phyloP scores from a whole-genome alignment of 75 land plant genomes.

The Pseudotsuga menziesii region DNA sequence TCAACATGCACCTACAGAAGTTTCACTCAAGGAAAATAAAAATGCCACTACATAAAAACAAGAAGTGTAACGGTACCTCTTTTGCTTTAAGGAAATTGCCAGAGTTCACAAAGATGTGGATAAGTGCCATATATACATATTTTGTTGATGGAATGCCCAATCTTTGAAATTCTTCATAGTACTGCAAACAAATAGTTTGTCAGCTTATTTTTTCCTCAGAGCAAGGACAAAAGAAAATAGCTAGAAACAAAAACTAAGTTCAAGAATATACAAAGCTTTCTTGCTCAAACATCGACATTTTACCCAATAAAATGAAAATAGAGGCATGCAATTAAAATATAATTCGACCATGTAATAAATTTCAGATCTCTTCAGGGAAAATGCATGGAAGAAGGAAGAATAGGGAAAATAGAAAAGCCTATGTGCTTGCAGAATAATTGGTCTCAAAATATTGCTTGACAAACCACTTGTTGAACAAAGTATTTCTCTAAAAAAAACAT shows the following conservation, averaged over 20 bases:
- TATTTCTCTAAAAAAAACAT: no score
- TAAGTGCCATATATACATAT: constrained; percentile 39
- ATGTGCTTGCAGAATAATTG: no score
- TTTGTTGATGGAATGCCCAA: constrained; percentile 25
- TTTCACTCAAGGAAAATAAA: not conserved
- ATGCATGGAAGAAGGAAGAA: no score
- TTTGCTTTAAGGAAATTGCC: constrained; percentile 55
- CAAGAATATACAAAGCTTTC: no score
- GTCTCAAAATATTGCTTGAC: no score
- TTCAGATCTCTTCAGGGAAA: no score
- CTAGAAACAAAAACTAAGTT: not conserved
- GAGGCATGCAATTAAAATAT: no score
- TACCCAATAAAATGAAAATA: no score
- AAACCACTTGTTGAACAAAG: no score
- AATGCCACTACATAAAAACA: not conserved
- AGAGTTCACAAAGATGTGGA: constrained; percentile 43
- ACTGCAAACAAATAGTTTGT: constrained; percentile 23
- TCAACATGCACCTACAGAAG: not conserved
- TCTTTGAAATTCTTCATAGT: constrained; percentile 22
- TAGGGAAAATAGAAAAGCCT: no score
- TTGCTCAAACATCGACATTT: no score
- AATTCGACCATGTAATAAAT: no score
- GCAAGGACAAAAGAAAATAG: not conserved
- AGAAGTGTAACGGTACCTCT: constrained; percentile 26
- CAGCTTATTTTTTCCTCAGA: not conserved